Evolutionary conservation across 805 yeast genomes (phyloP).

Genomic region (Millerago galiae): DNA sequence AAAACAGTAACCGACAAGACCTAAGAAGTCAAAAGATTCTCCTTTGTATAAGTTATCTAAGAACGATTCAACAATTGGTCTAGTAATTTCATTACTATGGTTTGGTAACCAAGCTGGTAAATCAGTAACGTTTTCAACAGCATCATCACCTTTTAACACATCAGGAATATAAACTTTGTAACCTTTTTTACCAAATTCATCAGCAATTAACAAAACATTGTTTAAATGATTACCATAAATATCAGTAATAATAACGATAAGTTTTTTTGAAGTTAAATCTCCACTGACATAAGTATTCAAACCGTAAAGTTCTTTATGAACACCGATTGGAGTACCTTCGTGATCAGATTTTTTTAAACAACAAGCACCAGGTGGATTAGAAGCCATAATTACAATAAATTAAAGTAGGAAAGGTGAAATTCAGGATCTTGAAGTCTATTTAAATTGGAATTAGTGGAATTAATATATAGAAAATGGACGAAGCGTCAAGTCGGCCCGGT

Average conservation of each 20-base stretch:
- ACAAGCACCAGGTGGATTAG: conserved; percentile 47
- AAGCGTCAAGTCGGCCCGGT: no score
- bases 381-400: conserved; percentile 30
- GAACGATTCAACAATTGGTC: conserved; percentile 43
- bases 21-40: conserved; percentile 38
- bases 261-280: conserved; percentile 29
- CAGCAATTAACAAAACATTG: conserved; percentile 61
- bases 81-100: conserved; percentile 45
- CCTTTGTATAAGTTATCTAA: conserved; percentile 38
- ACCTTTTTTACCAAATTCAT: conserved; percentile 53
- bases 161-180: conserved; percentile 75
- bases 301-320: conserved; percentile 34
- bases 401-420: no score
- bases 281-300: conserved; percentile 45
- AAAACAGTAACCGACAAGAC: conserved; percentile 72
- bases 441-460: no score
- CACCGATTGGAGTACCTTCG: conserved; percentile 45
- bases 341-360: conserved; percentile 38
- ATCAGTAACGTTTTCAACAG: conserved; percentile 26
- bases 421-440: no score
- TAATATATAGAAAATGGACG: no score
- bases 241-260: conserved; percentile 64
- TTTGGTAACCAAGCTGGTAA: conserved; percentile 42
- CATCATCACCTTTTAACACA: conserved; percentile 46
- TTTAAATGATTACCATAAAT: conserved; percentile 54